Conservation (phyloP, 139 green algal species). For the Microglena sp. region DNA sequence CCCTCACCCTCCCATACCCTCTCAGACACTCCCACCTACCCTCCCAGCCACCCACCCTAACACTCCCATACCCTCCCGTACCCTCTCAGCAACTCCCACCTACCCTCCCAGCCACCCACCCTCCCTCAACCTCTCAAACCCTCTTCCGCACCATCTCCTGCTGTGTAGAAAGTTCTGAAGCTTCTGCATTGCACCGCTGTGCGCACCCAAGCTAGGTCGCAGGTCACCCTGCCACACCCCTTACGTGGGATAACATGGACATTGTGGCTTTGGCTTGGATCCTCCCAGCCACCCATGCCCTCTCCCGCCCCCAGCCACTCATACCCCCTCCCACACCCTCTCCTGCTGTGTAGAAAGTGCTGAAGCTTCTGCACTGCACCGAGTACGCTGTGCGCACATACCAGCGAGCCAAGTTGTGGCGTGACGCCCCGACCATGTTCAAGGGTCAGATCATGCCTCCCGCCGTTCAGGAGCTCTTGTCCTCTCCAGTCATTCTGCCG, state of each 20-base stretch:
- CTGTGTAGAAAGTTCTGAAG: constrained; percentile 28
- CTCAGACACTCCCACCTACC: no score
- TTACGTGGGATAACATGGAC: no score
- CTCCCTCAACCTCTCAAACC: background rate
- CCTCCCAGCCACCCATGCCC: no score
- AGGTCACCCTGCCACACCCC: no score
- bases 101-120: no score
- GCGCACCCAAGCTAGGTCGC: no score
- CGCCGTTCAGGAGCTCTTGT: constrained; percentile 22
- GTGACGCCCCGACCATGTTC: constrained; percentile 24
- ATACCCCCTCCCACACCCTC: background rate
- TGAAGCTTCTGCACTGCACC: constrained; percentile 29
- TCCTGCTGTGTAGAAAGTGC: constrained; percentile 24
- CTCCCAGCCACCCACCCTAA: no score
- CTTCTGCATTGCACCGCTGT: constrained; percentile 35
- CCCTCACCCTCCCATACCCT: no score
- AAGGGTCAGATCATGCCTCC: constrained; percentile 25
- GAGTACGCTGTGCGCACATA: constrained; percentile 38
- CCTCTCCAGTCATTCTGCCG: constrained; percentile 27
- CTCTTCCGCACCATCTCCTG: background rate
- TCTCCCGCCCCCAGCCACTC: no score
- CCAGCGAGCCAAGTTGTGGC: constrained; percentile 36
- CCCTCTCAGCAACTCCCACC: no score
- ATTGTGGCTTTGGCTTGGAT: no score
- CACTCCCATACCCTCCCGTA: no score